Evolutionary conservation across 176 grass and related monocot species (phyloP), one percentile per base, ranked within the genome.

Genomic region (Oryza meridionalis): DNA sequence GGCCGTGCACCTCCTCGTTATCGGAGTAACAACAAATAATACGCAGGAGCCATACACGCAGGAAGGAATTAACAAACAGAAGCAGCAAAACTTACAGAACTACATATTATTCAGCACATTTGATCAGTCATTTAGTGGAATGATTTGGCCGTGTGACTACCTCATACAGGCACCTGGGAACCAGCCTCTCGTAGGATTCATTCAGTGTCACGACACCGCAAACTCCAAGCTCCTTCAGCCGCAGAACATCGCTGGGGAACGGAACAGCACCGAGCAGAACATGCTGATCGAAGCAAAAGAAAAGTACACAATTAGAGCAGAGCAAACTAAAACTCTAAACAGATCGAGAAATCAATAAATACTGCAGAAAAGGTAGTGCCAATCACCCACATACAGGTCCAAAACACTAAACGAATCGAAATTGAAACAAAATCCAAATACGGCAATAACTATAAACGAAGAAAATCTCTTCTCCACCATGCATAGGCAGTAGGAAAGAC

Each of bases 161-260:
- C 86, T 86, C 75, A 53, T 98, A 98, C n/a, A 98, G 66, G 26
- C 87, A 90, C 46, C 59, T 76, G 55, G 96, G 91, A 38, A 98
- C 96, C 27, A 98, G 91, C 50, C 93, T 92, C 88, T 98, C 96
- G 67, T 95, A 98, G 19, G 93, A 94, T 81, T 98, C 93, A 50
- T 98, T 98, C 49, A 98, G 58, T 75, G 96, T 98, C 51, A 98
- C 89, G 11, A 98, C 93, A 27, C 96, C 93, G 32, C 81, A 84
- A 81, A 98, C 96, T 83, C 96, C 93, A 73, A 98, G 89, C 76
- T 87, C 72, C 87, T 96, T 92, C 66, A 98, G 80, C 69, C 85
- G 78, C 22, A 59, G 76, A 72, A 98, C 91, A 73, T 98, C 93
- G 72, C 91, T 94, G 58, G 93, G 91, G 71, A 98, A 98, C 13